Conservation (phyloP, 495 filamentous ascomycete genomes). For the Penicillium arizonense region DNA sequence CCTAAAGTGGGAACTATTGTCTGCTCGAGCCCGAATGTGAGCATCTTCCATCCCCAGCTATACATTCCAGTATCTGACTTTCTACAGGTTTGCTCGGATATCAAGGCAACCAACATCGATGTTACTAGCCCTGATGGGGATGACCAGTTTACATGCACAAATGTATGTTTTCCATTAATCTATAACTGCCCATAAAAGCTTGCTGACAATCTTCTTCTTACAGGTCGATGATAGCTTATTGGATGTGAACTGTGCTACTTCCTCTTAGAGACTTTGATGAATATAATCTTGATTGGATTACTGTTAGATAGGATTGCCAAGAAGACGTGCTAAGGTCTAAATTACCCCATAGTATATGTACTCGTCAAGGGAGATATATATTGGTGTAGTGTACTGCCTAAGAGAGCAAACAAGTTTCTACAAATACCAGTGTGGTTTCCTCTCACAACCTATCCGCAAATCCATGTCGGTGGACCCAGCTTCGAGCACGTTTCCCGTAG, state of each 20-base stretch:
- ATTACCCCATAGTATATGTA: no score
- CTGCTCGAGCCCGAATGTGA: constrained; percentile 51
- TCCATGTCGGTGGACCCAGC: constrained; percentile 27
- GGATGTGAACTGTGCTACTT: constrained; percentile 40
- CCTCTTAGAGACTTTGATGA: no score
- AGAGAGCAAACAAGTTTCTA: no score
- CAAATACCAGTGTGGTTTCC: background rate
- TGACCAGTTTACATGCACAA: constrained; percentile 50
- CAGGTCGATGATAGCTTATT: constrained; percentile 38
- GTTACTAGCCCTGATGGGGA: constrained; percentile 51
- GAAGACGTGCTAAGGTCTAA: no score
- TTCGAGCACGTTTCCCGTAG: constrained; percentile 27
- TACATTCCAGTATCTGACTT: background rate
- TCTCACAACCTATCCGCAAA: constrained; percentile 20
- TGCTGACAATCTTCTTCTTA: background rate
- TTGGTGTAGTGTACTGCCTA: no score
- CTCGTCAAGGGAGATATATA: no score
- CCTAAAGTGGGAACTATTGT: constrained; percentile 55
- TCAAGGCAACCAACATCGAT: constrained; percentile 49
- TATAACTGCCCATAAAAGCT: background rate
- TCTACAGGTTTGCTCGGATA: constrained; percentile 49
- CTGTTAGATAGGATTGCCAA: no score
- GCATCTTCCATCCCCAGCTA: background rate
- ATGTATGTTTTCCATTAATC: constrained; percentile 35
- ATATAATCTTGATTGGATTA: no score